phyloP scores from a whole-genome alignment of 306 rosid species.

The Glycine soja region DNA sequence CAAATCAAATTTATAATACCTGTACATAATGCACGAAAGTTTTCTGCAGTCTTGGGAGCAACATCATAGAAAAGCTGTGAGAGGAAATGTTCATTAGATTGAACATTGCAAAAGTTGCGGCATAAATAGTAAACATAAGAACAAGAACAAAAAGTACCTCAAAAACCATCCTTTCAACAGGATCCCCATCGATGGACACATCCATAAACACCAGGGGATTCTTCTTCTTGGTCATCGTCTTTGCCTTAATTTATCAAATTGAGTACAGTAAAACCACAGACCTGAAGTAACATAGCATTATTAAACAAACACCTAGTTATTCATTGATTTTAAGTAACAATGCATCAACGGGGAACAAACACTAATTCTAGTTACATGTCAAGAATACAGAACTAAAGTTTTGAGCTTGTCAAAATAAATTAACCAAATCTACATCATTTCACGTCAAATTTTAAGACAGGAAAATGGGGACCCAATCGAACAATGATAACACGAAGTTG shows the following conservation, averaged over 20 bases:
- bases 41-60: constrained; percentile 94
- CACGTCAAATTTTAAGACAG: not conserved
- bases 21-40: constrained; percentile 93
- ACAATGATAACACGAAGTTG: not conserved
- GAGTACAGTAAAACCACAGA: constrained; percentile 49
- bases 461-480: not conserved
- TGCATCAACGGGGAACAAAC: not conserved
- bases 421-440: not conserved
- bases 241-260: constrained; percentile 29
- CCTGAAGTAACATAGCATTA: constrained; percentile 38
- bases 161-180: constrained; percentile 81
- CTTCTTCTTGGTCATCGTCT: constrained; percentile 81
- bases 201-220: constrained; percentile 77
- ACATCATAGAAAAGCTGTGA: constrained; percentile 82
- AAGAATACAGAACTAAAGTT: not conserved
- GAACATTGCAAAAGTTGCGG: constrained; percentile 1
- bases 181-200: constrained; percentile 94
- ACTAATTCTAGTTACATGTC: not conserved
- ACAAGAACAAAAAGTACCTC: constrained; percentile 63
- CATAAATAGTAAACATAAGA: not conserved
- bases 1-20: constrained; percentile 56
- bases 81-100: not conserved
- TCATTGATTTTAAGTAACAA: not conserved
- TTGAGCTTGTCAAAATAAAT: not conserved
- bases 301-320: constrained; percentile 27